Conservation (phyloP, 1,284 basidiomycete species). For the Amylostereum areolatum region DNA sequence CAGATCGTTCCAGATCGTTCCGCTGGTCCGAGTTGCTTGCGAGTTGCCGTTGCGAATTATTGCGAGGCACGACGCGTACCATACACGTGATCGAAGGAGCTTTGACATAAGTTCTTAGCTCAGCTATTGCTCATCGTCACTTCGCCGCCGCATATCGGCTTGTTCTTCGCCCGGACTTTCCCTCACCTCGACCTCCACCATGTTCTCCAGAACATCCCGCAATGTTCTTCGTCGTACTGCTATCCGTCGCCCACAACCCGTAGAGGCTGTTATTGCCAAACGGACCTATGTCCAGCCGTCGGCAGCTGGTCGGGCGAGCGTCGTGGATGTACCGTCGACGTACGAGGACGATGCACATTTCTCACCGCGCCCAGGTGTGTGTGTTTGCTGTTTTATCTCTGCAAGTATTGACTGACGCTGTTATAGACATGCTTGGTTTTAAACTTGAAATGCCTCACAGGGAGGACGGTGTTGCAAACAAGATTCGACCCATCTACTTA, state of each 20-base stretch:
- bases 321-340: constrained; percentile 69
- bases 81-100: too few species aligned
- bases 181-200: constrained; percentile 26
- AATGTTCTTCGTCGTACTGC: constrained; percentile 31
- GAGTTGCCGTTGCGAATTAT: too few species aligned
- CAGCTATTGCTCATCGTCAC: too few species aligned
- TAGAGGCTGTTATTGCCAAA: constrained; percentile 22
- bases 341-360: constrained; percentile 69
- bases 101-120: too few species aligned
- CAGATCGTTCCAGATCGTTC: too few species aligned
- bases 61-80: too few species aligned
- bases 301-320: constrained; percentile 69
- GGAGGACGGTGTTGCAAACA: constrained; percentile 56
- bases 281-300: constrained; percentile 67
- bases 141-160: neutral
- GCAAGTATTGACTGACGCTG: neutral
- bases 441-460: constrained; percentile 70
- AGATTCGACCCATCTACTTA: constrained; percentile 86
- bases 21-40: too few species aligned
- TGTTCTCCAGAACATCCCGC: constrained; percentile 52
- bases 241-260: constrained; percentile 9
- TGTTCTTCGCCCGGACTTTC: constrained; percentile 1
- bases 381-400: constrained; percentile 1
- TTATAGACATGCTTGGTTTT: constrained; percentile 83
- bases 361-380: constrained; percentile 63